These are phyloP conservation scores for Chytriomyces confervae DNA, from an alignment of 192 early-diverging fungal species.

Conservation along the genomic window DNA sequence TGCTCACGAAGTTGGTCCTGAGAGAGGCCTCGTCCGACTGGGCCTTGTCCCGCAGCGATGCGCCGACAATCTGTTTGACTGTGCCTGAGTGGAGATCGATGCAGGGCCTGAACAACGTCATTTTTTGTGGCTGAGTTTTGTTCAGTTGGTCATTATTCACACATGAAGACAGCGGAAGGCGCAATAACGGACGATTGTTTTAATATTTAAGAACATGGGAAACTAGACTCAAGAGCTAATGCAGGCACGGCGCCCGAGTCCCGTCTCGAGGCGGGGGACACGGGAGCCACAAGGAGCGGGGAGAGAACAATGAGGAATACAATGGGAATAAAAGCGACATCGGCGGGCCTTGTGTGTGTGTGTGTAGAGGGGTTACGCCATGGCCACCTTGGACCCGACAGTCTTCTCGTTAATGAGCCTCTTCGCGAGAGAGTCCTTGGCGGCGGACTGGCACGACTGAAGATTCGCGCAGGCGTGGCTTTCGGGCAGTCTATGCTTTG, in stretches of 20 bases:
- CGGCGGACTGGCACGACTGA: slow-evolving; percentile 63
- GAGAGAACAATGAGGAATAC: no score
- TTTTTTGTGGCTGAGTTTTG: slow-evolving; percentile 11
- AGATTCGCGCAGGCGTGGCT: slow-evolving; percentile 74
- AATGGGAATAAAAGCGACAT: no score
- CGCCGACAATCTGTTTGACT: slow-evolving; percentile 99
- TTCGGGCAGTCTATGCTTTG: slow-evolving; percentile 76
- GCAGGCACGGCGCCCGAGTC: no score
- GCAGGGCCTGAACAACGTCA: slow-evolving; percentile 90
- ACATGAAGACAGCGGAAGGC: no score
- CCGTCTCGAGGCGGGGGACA: no score
- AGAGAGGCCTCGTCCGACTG: slow-evolving; percentile 48
- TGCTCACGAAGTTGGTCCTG: slow-evolving; percentile 92
- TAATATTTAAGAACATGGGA: no score
- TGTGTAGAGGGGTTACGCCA: slow-evolving; percentile 1
- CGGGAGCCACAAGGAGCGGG: no score
- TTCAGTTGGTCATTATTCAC: no score
- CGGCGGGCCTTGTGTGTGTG: no score
- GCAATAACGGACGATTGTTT: no score
- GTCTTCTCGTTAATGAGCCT: slow-evolving; percentile 73
- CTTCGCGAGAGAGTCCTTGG: slow-evolving; percentile 61
- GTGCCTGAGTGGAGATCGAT: slow-evolving; percentile 97
- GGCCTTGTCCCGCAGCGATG: slow-evolving; percentile 69
- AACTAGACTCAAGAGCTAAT: no score
- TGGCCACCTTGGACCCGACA: slow-evolving; percentile 72